Base-by-base conservation (phyloP, 805 yeast genomes). In the Candida dajiaensis region DNA sequence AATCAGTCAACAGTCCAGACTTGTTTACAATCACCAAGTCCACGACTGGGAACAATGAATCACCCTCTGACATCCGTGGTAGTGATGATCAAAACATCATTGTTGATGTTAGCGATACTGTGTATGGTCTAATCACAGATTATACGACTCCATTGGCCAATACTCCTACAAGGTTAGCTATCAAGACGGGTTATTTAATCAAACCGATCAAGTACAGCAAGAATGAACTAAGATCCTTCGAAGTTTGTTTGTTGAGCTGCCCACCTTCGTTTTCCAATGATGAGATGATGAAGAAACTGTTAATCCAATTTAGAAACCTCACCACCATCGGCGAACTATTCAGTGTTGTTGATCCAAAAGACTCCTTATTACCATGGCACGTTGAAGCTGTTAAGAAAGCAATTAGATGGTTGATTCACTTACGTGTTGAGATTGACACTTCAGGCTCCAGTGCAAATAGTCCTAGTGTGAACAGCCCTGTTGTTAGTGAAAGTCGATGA, bases 191-290 rank as follows among this genome's bases (percentile, higher is more conserved):
- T 0, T 85, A 80, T 49, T 62, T 86, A 45, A 56, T 83, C 8
- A 80, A 76, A 48, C 71, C 71, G 29, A 44, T 61, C 21, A 39
- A 44, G 11, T 45, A 62, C 41, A 54, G 55, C 26, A 56, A 64
- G 28, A 57, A 67, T 25, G 50, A 54, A 6, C 46, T 70, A 39
- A 60, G 65, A 12, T 59, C 76, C 4, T 74, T 80, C 50, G 94
- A 85, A 55, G 77, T 83, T 7, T 83, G 80, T 52, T 66, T 86
- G 28, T 64, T 86, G 52, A 85, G 89, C 58, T 85, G 92, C 56
- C 88, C 89, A 16, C 77, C 80, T 35, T 79, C 80, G 37, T 77
- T 85, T 63, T 74, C 78, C 46, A 70, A 80, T 2, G 71, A 71
- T 18, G 73, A 71, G 8, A 63, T 85, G 22, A 67, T 86, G 70